Conservation (phyloP, 1,139 yeast genomes). For the Insectozyma bohioensis region DNA sequence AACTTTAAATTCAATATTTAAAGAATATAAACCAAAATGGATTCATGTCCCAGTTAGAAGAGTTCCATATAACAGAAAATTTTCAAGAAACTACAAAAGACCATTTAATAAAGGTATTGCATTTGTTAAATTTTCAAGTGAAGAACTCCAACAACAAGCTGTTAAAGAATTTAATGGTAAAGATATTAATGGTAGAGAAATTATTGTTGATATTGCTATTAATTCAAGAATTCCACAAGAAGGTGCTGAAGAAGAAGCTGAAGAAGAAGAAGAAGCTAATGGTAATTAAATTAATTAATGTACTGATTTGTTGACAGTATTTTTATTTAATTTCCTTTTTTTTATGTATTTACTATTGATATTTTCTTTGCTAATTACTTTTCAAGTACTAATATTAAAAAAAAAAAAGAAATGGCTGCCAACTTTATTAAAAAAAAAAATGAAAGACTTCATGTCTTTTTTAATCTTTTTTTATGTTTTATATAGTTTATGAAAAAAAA, state of each 20-base stretch:
- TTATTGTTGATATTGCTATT: slow-evolving; percentile 58
- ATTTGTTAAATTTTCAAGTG: slow-evolving; percentile 52
- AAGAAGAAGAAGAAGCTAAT: slow-evolving; percentile 4
- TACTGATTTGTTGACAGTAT: too few relatives aligned
- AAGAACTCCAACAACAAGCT: slow-evolving; percentile 49
- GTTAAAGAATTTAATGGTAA: slow-evolving; percentile 53
- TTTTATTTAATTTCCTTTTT: too few relatives aligned
- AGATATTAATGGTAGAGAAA: slow-evolving; percentile 51
- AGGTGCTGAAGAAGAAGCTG: slow-evolving; percentile 9
- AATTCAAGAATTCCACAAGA: slow-evolving; percentile 41
- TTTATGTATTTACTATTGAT: too few relatives aligned
- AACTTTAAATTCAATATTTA: slow-evolving; percentile 44
- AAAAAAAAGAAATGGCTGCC: too few relatives aligned
- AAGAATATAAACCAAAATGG: slow-evolving; percentile 52
- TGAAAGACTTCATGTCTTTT: too few relatives aligned
- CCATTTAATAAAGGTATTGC: slow-evolving; percentile 64
- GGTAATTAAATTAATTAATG: slow-evolving; percentile 5
- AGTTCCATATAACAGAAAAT: slow-evolving; percentile 44
- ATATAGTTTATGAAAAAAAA: too few relatives aligned
- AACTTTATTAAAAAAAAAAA: too few relatives aligned
- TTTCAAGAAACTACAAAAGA: slow-evolving; percentile 28
- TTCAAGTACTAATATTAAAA: background rate
- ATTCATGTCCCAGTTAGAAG: slow-evolving; percentile 56
- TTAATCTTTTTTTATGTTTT: too few relatives aligned
- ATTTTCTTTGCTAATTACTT: too few relatives aligned